Percentiles rank a stretch among this genome's conserved stretches.
These are phyloP conservation scores for Leavenworthia alabamica DNA, from an alignment of 345 rosid genomes.

Conservation along the genomic window DNA sequence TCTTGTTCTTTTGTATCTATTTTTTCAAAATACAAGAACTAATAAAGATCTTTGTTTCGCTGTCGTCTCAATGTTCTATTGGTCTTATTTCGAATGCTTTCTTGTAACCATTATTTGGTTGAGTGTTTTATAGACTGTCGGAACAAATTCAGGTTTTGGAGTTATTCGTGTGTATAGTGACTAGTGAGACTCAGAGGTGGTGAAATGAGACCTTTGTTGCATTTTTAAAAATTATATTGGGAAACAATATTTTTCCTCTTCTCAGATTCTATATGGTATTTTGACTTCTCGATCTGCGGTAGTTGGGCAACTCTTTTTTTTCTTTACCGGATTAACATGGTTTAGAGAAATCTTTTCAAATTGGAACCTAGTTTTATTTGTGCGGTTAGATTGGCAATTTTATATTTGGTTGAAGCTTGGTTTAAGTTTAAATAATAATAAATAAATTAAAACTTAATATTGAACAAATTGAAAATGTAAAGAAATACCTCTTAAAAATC, in stretches of 20 bases:
- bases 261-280: background rate
- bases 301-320: background rate
- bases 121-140: constrained; percentile 3
- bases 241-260: background rate
- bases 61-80: background rate
- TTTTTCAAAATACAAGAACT: background rate
- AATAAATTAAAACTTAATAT: too few relatives aligned
- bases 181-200: background rate
- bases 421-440: background rate
- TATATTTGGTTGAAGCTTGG: background rate
- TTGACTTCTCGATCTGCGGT: too few relatives aligned
- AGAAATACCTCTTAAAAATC: background rate
- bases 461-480: background rate
- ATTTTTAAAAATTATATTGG: background rate
- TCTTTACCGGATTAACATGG: background rate
- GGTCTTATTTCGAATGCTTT: background rate
- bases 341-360: background rate
- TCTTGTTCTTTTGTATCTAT: constrained; percentile 10
- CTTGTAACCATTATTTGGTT: background rate
- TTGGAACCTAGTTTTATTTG: background rate
- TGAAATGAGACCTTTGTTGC: background rate
- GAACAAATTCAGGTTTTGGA: background rate
- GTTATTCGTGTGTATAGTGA: background rate
- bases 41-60: background rate
- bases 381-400: background rate